Base-by-base conservation (phyloP, 192 early-diverging fungal species). In the Irineochytrium annulatum region DNA sequence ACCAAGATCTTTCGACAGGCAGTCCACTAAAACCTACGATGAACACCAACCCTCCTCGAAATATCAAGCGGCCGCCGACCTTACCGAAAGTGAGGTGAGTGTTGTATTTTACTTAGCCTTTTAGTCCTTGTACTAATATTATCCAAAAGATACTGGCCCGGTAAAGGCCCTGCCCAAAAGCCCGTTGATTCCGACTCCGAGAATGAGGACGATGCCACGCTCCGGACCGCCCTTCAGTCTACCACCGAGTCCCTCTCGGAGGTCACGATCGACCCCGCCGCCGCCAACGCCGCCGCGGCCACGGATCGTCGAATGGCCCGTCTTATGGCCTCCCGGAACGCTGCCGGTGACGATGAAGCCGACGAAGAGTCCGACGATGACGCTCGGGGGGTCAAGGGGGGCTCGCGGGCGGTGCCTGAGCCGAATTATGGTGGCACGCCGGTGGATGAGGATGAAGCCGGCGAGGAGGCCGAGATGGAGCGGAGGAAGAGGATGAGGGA, bases 221-320 rank as follows among this genome's bases (percentile, higher is more conserved):
- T 34, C 0, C n/a, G 55, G 58, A 22, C 24, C 22, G 8, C 8
- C 30, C 2, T 4, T 1, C 30, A n/a, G n/a, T n/a, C n/a, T n/a
- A n/a, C 27, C 43, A 22, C 34, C 30, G 24, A 52, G 28, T 19
- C 29, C 24, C 52, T 52, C 34, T n/a, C n/a, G 1, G 59, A 55
- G 20, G 41, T 54, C 31, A 14, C 6, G 48, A 13, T 17, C 29
- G 5, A 17, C 44, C 20, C 52, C 41, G 11, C 60, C 6, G 32
- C 34, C 34, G 33, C 34, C 26, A 52, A 37, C 33, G 55, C 31
- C 31, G 65, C 14, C 44, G 52, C 67, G 29, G 49, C 34, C 3
- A 43, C 29, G 16, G 55, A 63, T 55, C 63, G 65, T 3, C 44
- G 73, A 17, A 52, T 75, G 29, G 52, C 57, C 52, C 61, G 63